phyloP scores from a whole-genome alignment of 1,284 basidiomycete genomes.

The Ganoderma leucocontextum region DNA sequence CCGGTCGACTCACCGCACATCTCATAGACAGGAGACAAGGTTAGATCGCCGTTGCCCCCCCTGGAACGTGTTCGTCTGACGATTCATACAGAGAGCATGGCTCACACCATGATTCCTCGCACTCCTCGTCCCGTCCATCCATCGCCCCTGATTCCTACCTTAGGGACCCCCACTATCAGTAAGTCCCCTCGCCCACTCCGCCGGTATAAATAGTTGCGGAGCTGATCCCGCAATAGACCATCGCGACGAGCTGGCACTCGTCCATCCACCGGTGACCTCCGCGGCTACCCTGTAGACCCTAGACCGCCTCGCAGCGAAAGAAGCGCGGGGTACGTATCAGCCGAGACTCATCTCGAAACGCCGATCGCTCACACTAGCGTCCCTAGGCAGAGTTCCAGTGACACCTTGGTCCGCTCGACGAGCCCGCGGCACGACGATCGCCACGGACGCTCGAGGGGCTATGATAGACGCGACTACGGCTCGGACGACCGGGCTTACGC shows the following conservation, averaged over 20 bases:
- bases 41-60: background rate
- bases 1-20: slow-evolving; percentile 20
- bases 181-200: slow-evolving; percentile 5
- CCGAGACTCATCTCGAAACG: background rate
- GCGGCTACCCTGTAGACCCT: slow-evolving; percentile 20
- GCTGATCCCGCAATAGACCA: slow-evolving; percentile 23
- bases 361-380: slow-evolving; percentile 10
- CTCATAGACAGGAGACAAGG: slow-evolving; percentile 15
- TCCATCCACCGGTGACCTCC: slow-evolving; percentile 23
- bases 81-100: slow-evolving; percentile 12
- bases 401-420: slow-evolving; percentile 27
- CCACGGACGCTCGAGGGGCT: slow-evolving; percentile 25
- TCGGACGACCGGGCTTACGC: slow-evolving; percentile 18
- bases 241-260: slow-evolving; percentile 29
- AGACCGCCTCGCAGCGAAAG: slow-evolving; percentile 24
- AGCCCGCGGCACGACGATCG: slow-evolving; percentile 28
- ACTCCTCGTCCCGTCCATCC: slow-evolving; percentile 15
- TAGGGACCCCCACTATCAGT: slow-evolving; percentile 33
- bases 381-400: slow-evolving; percentile 28
- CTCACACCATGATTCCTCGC: slow-evolving; percentile 17
- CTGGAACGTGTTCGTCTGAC: background rate
- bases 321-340: slow-evolving; percentile 24
- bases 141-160: slow-evolving; percentile 23
- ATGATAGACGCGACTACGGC: slow-evolving; percentile 24
- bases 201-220: background rate